These are phyloP conservation scores for Phyllosticta citribraziliensis DNA, from an alignment of 2,329 filamentous ascomycete species.

Conservation along the genomic window DNA sequence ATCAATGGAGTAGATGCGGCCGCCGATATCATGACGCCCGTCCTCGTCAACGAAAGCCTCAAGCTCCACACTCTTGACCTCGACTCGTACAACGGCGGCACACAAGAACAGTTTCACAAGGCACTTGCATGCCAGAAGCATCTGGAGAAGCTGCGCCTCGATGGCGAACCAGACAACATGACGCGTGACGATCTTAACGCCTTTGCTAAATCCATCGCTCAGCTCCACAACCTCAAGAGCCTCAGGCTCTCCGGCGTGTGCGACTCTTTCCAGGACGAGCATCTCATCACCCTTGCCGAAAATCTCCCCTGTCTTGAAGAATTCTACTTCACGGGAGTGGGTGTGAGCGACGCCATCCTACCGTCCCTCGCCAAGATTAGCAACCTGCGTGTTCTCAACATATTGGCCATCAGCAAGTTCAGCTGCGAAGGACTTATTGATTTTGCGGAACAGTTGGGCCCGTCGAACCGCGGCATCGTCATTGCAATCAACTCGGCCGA, in stretches of 20 bases:
- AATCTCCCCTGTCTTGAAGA: conserved; percentile 43
- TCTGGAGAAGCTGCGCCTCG: conserved; percentile 37
- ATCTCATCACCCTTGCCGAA: conserved; percentile 40
- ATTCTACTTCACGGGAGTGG: conserved; percentile 46
- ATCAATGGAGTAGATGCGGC: conserved; percentile 44
- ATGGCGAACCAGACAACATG: conserved; percentile 38
- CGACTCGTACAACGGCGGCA: conserved; percentile 38
- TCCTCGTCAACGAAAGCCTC: conserved; percentile 39
- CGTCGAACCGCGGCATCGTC: conserved; percentile 33
- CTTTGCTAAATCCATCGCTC: conserved; percentile 42
- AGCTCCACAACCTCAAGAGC: conserved; percentile 41
- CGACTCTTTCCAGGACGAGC: conserved; percentile 40
- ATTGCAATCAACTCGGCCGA: conserved; percentile 37
- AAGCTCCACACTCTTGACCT: conserved; percentile 41
- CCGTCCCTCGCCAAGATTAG: conserved; percentile 35
- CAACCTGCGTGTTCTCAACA: conserved; percentile 42
- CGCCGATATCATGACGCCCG: conserved; percentile 41
- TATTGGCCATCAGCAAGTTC: conserved; percentile 48
- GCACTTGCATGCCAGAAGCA: conserved; percentile 45
- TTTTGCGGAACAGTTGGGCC: conserved; percentile 32
- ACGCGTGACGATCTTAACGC: conserved; percentile 39
- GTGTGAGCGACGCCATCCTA: conserved; percentile 42
- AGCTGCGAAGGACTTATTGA: conserved; percentile 40
- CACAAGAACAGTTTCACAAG: conserved; percentile 43
- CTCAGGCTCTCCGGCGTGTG: conserved; percentile 45